Evolutionary conservation across 441 rosid species (phyloP).

Genomic region (Populus hybrid): DNA sequence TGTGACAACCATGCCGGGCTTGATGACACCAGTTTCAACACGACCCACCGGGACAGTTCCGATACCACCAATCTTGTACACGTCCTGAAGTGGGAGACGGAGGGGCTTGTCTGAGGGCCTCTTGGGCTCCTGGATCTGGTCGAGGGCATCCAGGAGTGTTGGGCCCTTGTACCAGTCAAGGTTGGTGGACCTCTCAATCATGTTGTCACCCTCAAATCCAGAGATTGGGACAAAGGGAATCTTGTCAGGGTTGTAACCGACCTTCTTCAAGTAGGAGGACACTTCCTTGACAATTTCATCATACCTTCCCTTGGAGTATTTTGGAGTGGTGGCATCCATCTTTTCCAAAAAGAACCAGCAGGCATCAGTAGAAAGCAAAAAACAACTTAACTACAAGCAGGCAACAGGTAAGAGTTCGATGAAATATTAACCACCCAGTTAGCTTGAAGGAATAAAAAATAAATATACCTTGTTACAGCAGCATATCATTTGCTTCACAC

Average conservation of each 20-base stretch:
- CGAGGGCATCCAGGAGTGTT: conserved; percentile 67
- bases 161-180: conserved; percentile 85
- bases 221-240: conserved; percentile 74
- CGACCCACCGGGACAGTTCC: conserved; percentile 71
- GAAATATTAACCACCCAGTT: not conserved
- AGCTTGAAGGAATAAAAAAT: too few species aligned
- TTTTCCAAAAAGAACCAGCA: conserved; percentile 13
- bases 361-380: not conserved
- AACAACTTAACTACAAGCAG: too few species aligned
- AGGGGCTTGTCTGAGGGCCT: conserved; percentile 82
- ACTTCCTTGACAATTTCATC: conserved; percentile 75
- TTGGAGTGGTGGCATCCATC: conserved; percentile 90
- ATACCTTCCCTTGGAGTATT: conserved; percentile 58
- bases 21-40: conserved; percentile 51
- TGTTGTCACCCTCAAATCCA: conserved; percentile 76
- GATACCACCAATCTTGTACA: conserved; percentile 75
- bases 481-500: conserved; percentile 81
- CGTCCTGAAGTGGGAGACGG: conserved; percentile 79
- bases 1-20: conserved; percentile 61
- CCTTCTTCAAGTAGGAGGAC: conserved; percentile 65
- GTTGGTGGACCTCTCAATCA: conserved; percentile 71
- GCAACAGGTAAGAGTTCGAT: too few species aligned
- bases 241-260: conserved; percentile 72
- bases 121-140: conserved; percentile 66
- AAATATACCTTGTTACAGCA: conserved; percentile 57